Evolutionary conservation across 2,329 filamentous ascomycete genomes (phyloP), one percentile per base, ranked within the genome.

Genomic region (Zarea fungicola): DNA sequence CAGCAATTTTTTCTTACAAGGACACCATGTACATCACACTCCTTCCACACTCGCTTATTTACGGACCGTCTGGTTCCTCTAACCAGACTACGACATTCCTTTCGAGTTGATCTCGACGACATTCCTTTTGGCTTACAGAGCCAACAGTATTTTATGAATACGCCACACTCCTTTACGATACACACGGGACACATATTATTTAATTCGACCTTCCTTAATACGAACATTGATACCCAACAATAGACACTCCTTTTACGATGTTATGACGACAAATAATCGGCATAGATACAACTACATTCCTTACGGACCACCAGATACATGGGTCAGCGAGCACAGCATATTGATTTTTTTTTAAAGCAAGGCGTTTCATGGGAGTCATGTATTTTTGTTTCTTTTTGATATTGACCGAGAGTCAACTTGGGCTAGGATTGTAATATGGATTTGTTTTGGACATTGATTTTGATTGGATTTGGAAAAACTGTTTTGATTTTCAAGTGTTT

Each of bases 201-300:
- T 45, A 18, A 40, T 45, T 25, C 39, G 28, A 43, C 49, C 49
- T 32, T 48, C 47, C 47, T 49, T 52, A 39, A 44, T 39, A 44
- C 44, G 31, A n/a, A 56, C 52, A 47, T 63, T 55, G 62, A 64
- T 63, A 66, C 61, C 62, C 52, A 52, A 26, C 49, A 46, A 58
- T 61, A 58, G 56, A 67, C 65, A 66, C 60, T 68, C 65, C 57
- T 66, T 65, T 61, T 51, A 65, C 55, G 60, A 65, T 55, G 56
- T 64, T 57, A 70, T 64, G 63, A 70, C 60, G 58, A 62, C 52
- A 25, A 11, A 42, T 51, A 23, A 60, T 62, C 56, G 59, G 60
- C 59, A 71, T 71, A 70, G 64, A 71, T 70, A 69, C 64, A 68
- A n/a, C n/a, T 60, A 68, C 70, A 65, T 67, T 74, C 71, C 69